Evolutionary conservation across 129 eudicot species (phyloP).

Genomic region (Cynara cardunculus): DNA sequence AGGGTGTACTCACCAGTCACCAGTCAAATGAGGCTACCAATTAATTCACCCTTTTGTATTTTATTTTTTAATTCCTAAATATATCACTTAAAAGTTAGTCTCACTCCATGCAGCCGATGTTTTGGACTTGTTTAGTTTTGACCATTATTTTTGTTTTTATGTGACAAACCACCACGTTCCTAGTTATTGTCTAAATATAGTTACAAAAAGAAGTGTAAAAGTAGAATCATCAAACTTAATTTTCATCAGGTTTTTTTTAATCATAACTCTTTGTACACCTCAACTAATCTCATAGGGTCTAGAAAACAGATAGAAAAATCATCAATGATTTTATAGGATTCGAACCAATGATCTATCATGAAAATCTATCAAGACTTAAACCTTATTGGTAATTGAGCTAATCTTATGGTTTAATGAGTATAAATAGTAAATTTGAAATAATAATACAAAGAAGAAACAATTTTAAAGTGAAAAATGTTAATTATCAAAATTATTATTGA

Average conservation of each 20-base stretch:
- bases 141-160: neutral
- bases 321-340: too few relatives aligned
- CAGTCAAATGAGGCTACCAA: neutral
- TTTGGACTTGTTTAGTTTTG: neutral
- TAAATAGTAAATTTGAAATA: neutral
- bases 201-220: neutral
- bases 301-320: too few relatives aligned
- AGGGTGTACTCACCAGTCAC: neutral
- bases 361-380: too few relatives aligned
- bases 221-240: too few relatives aligned
- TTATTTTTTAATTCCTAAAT: neutral
- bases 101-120: neutral
- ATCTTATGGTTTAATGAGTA: neutral
- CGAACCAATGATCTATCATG: too few relatives aligned
- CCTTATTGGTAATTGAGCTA: too few relatives aligned
- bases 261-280: too few relatives aligned
- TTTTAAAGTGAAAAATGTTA: neutral
- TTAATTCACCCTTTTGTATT: neutral
- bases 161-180: neutral
- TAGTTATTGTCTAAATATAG: neutral
- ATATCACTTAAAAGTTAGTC: neutral
- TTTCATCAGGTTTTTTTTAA: too few relatives aligned
- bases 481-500: neutral
- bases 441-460: neutral
- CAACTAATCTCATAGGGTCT: too few relatives aligned